Base-by-base conservation (phyloP, 495 filamentous ascomycete genomes). In the Hypoxylon lienhwacheense region DNA sequence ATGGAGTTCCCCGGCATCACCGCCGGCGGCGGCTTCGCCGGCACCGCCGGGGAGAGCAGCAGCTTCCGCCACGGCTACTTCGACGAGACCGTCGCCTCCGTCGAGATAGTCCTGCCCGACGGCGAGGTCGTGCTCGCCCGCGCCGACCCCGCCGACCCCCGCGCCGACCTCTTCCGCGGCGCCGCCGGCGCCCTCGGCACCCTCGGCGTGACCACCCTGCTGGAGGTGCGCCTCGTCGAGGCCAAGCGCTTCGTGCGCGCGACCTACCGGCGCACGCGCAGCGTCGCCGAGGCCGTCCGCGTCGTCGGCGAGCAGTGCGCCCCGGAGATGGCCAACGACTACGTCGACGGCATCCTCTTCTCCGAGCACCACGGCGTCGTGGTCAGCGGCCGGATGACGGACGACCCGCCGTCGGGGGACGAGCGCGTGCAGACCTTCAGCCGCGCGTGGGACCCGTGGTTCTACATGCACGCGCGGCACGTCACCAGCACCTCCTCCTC, bases 1-100 rank as follows among this genome's bases (percentile, higher is more conserved):
- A 81, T 81, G 79, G 80, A 81, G 53, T 82, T 85, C 55, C 83
- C 82, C 0, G 82, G 81, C 6, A 86, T 86, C 63, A 86, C 83
- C 1, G 80, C 77, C 0, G 83, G 83, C 3, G 83, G 83, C 2
- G 83, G 82, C 0, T 86, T 74, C 68, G 74, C 80, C 4, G 83
- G 83, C 5, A 83, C 82, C 0, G 75, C 77, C 11, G 82, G 82
- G 2, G 83, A 86, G 70, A 80, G 76, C 63, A 76, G 70, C 37
- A 77, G 74, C 4, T 85, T 84, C 60, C 69, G 70, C 25, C 75
- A 83, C 46, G 83, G 83, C 1, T 81, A 81, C 58, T 86, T 85
- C 47, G 76, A 85, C 32, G 55, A 72, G 22, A 81, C 70, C 5
- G 72, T 86, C 10, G 65, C 70, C 19, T 68, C 61, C 36, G 75